Evolutionary conservation across 2,329 filamentous ascomycete genomes (phyloP), one percentile per base, ranked within the genome.

Genomic region (Trichoderma sp.): DNA sequence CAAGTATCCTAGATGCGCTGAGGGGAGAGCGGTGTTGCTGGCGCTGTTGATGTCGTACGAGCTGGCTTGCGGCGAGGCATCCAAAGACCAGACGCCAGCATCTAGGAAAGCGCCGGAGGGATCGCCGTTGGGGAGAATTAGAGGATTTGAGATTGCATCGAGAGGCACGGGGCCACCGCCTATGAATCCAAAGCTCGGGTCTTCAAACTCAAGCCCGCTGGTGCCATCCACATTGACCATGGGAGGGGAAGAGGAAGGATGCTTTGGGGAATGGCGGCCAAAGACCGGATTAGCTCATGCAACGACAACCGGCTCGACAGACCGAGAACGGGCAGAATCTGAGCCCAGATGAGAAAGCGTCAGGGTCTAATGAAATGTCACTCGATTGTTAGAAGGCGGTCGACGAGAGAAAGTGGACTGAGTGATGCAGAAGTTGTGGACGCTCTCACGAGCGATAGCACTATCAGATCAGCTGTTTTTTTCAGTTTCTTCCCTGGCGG

Each of bases 31-130:
- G 74, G 72, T 77, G 74, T 73, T 78, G 71, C 76, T n/a, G n/a
- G n/a, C n/a, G n/a, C n/a, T 77, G 74, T 72, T 78, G 71, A 76
- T 73, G 76, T 81, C 78, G 76, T 80, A 83, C 64, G 79, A 77
- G 72, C 82, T 80, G 77, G 82, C 84, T 53, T 82, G 81, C 69
- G 83, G 80, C 12, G 80, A 80, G 73, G 81, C 80, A 68, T 81
- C 80, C 71, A 84, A 85, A 70, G 78, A 74, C 84, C 84, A 87
- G 76, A 76, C 75, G 64, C 80, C 73, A 73, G 71, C 67, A 57
- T 64, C 70, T 37, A 74, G 73, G 71, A 74, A 75, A 63, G 80
- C 74, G 72, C 78, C 72, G 70, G 77, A 75, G 67, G 75, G 75
- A 74, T 80, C 72, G 70, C 76, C 76, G n/a, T n/a, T n/a, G 72